These are phyloP conservation scores for Diversispora eburnea DNA, from an alignment of 192 early-diverging fungal species.

Conservation along the genomic window DNA sequence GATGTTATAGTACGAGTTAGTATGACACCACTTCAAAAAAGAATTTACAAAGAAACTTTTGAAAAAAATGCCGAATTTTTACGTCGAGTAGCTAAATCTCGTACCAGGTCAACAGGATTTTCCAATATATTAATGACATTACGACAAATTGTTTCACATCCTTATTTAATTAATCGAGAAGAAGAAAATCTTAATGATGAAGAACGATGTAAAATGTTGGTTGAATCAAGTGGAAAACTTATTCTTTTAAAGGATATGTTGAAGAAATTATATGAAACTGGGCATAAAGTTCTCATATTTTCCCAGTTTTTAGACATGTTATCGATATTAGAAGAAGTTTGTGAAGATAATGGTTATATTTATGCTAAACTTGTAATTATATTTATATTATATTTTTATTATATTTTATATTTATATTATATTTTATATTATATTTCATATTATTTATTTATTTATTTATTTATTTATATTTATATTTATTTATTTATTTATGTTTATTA, in stretches of 20 bases:
- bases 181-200: slow-evolving; percentile 38
- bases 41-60: slow-evolving; percentile 64
- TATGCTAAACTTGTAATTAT: slow-evolving; percentile 54
- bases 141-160: slow-evolving; percentile 69
- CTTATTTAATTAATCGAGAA: slow-evolving; percentile 58
- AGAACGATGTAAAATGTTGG: slow-evolving; percentile 48
- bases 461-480: no score
- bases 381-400: no score
- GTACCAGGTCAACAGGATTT: slow-evolving; percentile 30
- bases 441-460: no score
- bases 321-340: slow-evolving; percentile 75
- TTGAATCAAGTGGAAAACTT: slow-evolving; percentile 65
- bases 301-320: slow-evolving; percentile 82
- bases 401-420: no score
- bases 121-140: slow-evolving; percentile 63
- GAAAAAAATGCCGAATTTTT: slow-evolving; percentile 51
- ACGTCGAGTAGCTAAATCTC: slow-evolving; percentile 41
- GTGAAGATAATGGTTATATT: slow-evolving; percentile 47
- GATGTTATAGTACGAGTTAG: slow-evolving; percentile 69
- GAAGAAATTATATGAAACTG: slow-evolving; percentile 52
- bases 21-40: slow-evolving; percentile 65
- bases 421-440: no score
- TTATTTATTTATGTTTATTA: no score
- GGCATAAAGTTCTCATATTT: slow-evolving; percentile 76
- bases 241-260: slow-evolving; percentile 64